Evolutionary conservation across 768 basidiomycete genomes (phyloP).

Genomic region (Rhizopogon rudus): DNA sequence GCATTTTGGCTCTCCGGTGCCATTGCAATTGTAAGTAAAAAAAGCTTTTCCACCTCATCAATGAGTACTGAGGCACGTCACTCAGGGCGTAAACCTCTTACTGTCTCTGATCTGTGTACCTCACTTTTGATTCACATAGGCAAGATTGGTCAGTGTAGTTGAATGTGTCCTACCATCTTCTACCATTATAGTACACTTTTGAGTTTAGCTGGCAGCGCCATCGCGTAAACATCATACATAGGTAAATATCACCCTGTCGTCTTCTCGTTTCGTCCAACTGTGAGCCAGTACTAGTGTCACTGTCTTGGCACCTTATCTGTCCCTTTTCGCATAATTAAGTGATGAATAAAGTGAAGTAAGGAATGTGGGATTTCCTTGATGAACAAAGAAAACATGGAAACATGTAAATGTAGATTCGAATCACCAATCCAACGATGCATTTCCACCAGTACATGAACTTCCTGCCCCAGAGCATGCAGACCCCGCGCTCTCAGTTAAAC

Average conservation of each 20-base stretch:
- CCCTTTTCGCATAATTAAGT: too few relatives aligned
- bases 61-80: background rate
- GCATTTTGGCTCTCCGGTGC: conserved; percentile 45
- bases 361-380: too few relatives aligned
- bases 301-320: too few relatives aligned
- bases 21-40: conserved; percentile 28
- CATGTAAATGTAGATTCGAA: background rate
- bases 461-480: conserved; percentile 2
- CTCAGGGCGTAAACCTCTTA: conserved; percentile 15
- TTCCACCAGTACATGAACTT: background rate
- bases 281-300: too few relatives aligned
- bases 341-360: too few relatives aligned
- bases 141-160: background rate
- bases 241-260: too few relatives aligned
- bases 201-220: too few relatives aligned
- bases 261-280: too few relatives aligned
- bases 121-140: background rate
- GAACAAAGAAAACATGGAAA: too few relatives aligned
- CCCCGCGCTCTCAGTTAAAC: background rate
- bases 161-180: too few relatives aligned
- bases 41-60: background rate
- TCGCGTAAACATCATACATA: too few relatives aligned
- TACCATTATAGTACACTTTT: too few relatives aligned
- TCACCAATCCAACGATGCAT: conserved; percentile 9
- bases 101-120: conserved; percentile 16